Evolutionary conservation across 2,329 filamentous ascomycete species (phyloP).

Genomic region (Hymenoscyphus fructigenus): DNA sequence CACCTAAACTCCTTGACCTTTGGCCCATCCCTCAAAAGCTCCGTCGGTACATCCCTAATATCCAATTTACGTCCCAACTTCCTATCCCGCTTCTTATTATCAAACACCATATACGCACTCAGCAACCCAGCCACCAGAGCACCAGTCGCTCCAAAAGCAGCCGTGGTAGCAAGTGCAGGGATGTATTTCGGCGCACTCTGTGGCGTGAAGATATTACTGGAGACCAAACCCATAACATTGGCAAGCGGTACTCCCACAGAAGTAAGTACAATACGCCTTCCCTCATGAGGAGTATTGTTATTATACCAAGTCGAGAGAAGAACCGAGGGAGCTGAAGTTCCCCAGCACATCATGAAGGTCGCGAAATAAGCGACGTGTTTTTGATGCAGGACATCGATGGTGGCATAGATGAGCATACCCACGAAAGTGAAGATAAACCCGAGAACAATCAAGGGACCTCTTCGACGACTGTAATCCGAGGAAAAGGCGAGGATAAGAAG

Average conservation of each 20-base stretch:
- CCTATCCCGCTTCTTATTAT: conserved; percentile 39
- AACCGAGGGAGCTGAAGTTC: conserved; percentile 33
- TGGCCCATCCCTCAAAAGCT: conserved; percentile 54
- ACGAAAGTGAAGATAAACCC: conserved; percentile 73
- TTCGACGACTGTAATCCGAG: conserved; percentile 53
- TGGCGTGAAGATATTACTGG: conserved; percentile 65
- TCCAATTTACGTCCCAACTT: conserved; percentile 30
- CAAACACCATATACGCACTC: conserved; percentile 61
- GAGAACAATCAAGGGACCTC: conserved; percentile 67
- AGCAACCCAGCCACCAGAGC: conserved; percentile 53
- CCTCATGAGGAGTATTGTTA: conserved; percentile 66
- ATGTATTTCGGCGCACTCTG: conserved; percentile 66
- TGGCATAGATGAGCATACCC: conserved; percentile 77
- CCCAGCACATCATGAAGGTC: conserved; percentile 66
- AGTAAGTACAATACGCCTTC: conserved; percentile 59
- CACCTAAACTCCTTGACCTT: conserved; percentile 54
- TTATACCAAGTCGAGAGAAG: conserved; percentile 47
- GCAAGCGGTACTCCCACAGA: conserved; percentile 61
- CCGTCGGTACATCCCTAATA: conserved; percentile 53
- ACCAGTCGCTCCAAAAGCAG: conserved; percentile 62
- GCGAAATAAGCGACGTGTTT: conserved; percentile 62
- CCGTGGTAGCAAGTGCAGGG: conserved; percentile 63
- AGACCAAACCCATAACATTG: conserved; percentile 69
- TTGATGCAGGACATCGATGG: conserved; percentile 55
- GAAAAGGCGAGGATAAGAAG: conserved; percentile 70